Evolutionary conservation across 768 basidiomycete species (phyloP), one percentile per base, ranked within the genome.

Genomic region (Mycena vulgaris): DNA sequence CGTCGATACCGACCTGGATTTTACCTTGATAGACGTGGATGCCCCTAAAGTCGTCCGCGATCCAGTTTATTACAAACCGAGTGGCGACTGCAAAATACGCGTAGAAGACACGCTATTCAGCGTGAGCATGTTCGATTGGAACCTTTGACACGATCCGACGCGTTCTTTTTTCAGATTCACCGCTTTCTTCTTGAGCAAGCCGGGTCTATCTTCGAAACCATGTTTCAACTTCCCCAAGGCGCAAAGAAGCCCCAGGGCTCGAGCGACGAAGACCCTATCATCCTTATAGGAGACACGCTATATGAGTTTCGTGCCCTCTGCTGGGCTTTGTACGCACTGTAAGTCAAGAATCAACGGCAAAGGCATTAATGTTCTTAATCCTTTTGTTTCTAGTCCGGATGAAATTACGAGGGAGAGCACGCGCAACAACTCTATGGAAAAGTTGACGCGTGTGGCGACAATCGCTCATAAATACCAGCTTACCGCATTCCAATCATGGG

Each of bases 171-270:
- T 42, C 45, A 66, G 65, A 66, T 66, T 25, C 65, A 66, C 16
- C 65, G 65, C 21, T 66, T 58, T 37, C 56, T 49, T 6, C 56
- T 59, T 16, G 37, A 37, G 33, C 56, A 31, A 35, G 65, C 58
- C 30, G 48, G 47, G 1, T 30, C 55, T 1, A 33, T 16, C 16
- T 66, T 66, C 28, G 23, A 56, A 42, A 49, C 45, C 47, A 58
- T 66, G 65, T 66, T 66, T 25, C 35, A 49, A 27, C 65, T 66
- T 30, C 65, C 56, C 28, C 55, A 57, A 17, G 65, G 57, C 21
- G 30, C 11, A 2, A 25, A 51, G 13, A 47, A 27, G 8, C 57
- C 65, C 3, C 65, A 66, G 40, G 65, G 56, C 7, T 31, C 45
- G 11, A 58, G 45, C 14, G 65, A 58, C 16, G 48, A n/a, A n/a